phyloP scores from a whole-genome alignment of 2,329 filamentous ascomycete species.

The Neonectria hederae region DNA sequence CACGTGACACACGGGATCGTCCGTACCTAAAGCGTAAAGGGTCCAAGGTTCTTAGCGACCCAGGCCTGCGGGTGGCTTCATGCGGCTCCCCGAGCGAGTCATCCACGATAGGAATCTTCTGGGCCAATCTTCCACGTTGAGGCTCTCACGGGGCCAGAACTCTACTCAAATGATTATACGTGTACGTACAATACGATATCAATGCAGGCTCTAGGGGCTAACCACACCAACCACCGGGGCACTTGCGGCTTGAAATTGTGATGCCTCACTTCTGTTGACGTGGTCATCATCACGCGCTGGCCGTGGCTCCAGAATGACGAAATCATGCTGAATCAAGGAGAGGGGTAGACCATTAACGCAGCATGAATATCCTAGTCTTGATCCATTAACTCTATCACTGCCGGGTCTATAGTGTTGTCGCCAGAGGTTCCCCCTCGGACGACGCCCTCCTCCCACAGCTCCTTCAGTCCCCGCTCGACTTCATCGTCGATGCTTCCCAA shows the following conservation, averaged over 20 bases:
- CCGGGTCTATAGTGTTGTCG: slow-evolving; percentile 33
- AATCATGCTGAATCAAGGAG: slow-evolving; percentile 12
- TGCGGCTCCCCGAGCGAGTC: slow-evolving; percentile 12
- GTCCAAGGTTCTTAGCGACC: neutral
- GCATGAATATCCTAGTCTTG: slow-evolving; percentile 34
- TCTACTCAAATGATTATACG: neutral
- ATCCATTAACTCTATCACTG: slow-evolving; percentile 41
- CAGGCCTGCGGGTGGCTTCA: slow-evolving; percentile 9
- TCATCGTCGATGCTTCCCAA: slow-evolving; percentile 53
- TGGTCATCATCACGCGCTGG: slow-evolving; percentile 18
- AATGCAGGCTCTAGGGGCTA: slow-evolving; percentile 7
- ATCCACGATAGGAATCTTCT: slow-evolving; percentile 1
- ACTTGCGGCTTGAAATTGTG: slow-evolving; percentile 4
- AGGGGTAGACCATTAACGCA: slow-evolving; percentile 20
- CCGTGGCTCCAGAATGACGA: slow-evolving; percentile 25
- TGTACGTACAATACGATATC: neutral
- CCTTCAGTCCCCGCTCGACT: slow-evolving; percentile 51
- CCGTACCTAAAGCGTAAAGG: slow-evolving; percentile 2
- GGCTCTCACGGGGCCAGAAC: slow-evolving; percentile 8
- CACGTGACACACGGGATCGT: slow-evolving; percentile 34
- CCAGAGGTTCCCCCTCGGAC: slow-evolving; percentile 22
- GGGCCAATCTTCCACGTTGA: slow-evolving; percentile 9
- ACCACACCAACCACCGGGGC: slow-evolving; percentile 6
- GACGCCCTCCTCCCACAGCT: slow-evolving; percentile 54
- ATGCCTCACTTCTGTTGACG: slow-evolving; percentile 21